These are phyloP conservation scores for Daldinia sp. DNA, from an alignment of 2,329 filamentous ascomycete species.

Conservation along the genomic window DNA sequence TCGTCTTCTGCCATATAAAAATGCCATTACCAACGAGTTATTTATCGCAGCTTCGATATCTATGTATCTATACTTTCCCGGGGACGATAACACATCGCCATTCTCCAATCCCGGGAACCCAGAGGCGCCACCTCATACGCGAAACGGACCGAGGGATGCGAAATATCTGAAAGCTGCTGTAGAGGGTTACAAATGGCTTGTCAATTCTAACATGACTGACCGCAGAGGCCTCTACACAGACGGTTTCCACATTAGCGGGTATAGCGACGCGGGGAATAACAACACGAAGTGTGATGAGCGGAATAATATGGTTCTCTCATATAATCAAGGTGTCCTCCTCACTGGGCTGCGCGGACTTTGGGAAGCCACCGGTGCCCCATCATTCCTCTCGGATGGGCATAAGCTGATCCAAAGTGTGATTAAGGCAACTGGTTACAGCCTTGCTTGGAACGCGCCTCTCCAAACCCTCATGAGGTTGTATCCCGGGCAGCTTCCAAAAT, in stretches of 20 bases:
- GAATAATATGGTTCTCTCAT: slow-evolving; percentile 92
- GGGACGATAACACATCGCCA: slow-evolving; percentile 79
- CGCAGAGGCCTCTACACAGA: slow-evolving; percentile 80
- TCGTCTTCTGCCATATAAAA: slow-evolving; percentile 85
- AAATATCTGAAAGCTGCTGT: slow-evolving; percentile 79
- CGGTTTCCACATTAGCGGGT: slow-evolving; percentile 85
- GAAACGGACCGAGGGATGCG: slow-evolving; percentile 62
- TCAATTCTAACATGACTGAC: slow-evolving; percentile 84
- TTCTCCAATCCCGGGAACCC: slow-evolving; percentile 59
- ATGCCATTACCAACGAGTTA: slow-evolving; percentile 94
- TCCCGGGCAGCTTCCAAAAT: slow-evolving; percentile 61
- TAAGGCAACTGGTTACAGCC: slow-evolving; percentile 79
- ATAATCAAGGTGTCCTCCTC: slow-evolving; percentile 93
- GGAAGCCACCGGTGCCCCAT: slow-evolving; percentile 77
- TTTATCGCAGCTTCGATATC: slow-evolving; percentile 85
- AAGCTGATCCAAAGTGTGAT: slow-evolving; percentile 80
- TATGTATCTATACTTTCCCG: slow-evolving; percentile 92
- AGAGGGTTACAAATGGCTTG: slow-evolving; percentile 85
- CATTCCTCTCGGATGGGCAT: slow-evolving; percentile 84
- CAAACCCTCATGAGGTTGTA: slow-evolving; percentile 55
- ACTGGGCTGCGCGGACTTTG: slow-evolving; percentile 85
- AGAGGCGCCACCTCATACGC: slow-evolving; percentile 53
- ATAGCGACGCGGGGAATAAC: slow-evolving; percentile 67
- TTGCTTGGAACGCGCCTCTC: slow-evolving; percentile 57
- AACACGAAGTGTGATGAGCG: slow-evolving; percentile 82